These are phyloP conservation scores for Arctostaphylos glauca DNA, from an alignment of 148 eudicot genomes.

Conservation along the genomic window DNA sequence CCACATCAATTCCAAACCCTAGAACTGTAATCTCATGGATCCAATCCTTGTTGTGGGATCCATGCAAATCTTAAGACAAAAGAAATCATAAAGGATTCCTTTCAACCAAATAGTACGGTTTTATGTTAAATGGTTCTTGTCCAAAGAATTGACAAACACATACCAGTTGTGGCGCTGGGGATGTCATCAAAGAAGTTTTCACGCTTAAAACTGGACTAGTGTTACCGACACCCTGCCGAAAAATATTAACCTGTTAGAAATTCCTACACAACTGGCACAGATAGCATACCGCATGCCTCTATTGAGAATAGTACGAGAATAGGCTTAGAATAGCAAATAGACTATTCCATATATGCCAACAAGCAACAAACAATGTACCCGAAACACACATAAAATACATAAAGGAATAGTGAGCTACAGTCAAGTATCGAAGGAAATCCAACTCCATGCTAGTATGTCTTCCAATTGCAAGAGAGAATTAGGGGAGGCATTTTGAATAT, in stretches of 20 bases:
- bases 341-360: background rate
- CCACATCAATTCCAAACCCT: background rate
- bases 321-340: background rate
- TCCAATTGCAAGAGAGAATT: background rate
- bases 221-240: slow-evolving; percentile 64
- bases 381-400: background rate
- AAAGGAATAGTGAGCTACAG: background rate
- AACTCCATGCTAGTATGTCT: background rate
- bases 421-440: background rate
- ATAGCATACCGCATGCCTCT: background rate
- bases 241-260: slow-evolving; percentile 15
- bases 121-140: background rate
- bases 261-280: background rate
- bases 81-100: background rate
- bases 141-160: slow-evolving; percentile 14
- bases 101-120: background rate
- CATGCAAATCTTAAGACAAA: background rate
- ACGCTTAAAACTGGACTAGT: slow-evolving; percentile 50
- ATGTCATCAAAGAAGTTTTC: slow-evolving; percentile 55
- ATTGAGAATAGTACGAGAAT: background rate
- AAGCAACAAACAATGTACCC: background rate
- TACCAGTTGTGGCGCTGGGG: slow-evolving; percentile 66
- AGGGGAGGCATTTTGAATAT: background rate
- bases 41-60: background rate
- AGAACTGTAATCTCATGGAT: background rate